Base-by-base conservation (phyloP, 257 asterid genomes). In the Jasminum sambac region DNA sequence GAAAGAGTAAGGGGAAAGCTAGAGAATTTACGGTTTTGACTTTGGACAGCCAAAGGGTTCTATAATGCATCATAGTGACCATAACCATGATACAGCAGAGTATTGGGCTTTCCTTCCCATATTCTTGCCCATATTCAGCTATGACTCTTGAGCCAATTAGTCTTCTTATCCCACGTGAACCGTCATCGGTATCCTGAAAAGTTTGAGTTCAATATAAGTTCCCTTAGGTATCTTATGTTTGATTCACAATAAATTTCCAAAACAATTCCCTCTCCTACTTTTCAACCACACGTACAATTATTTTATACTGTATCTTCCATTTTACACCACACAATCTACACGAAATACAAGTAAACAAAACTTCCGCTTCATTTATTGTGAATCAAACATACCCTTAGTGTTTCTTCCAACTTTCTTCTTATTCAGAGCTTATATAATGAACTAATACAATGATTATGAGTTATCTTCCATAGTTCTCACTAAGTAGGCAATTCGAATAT, bases 121-220 rank as follows among this genome's bases (percentile, higher is more conserved):
- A 85, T 64, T 86, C 90, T 77, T 82, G 89, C 46, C 96, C 96
- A 68, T 89, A 89, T 70, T 89, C 96, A 42, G 89, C 90, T 73
- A 86, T 85, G 24, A 77, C 40, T 78, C 82, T n/a, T 82, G 67
- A 85, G 83, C 71, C 82, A 59, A 74, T 72, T 82, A 69, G 77
- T 77, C 83, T 79, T 85, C 81, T 79, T 87, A 70, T 86, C 93
- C 83, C 77, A 76, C 92, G 77, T 80, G 82, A 63, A 84, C 96
- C 11, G 84, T 78, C 73, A 89, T 81, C 13, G 96, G 87, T 64
- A 77, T 77, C 89, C 92, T 88, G 86, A 74, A 81, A 74, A 55
- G 36, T 30, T 34, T 10, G 26, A 19, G 62, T 17, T 55, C 36
- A 23, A 55, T 21, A 55, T n/a, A 43, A 8, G 2, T 55, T 55